Base-by-base conservation (phyloP, 345 rosid species). In the Eucalyptus albens region DNA sequence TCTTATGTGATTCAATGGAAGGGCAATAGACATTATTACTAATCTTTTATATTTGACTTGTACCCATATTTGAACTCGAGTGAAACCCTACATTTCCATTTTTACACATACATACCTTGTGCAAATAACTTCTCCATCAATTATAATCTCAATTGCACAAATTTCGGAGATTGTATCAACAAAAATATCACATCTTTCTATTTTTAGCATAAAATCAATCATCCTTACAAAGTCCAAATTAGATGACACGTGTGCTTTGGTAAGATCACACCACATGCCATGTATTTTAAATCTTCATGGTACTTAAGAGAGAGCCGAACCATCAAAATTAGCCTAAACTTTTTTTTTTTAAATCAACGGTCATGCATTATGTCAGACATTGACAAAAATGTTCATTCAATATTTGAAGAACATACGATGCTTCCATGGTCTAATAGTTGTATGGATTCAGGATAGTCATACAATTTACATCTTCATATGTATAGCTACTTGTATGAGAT, bases 141-240 rank as follows among this genome's bases (percentile, higher is more conserved):
- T 65, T n/a, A 16, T 33, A n/a, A n/a, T n/a, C n/a, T n/a, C n/a
- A n/a, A n/a, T n/a, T n/a, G n/a, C 0, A 5, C 24, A 31, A 31
- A 69, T 31, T 5, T 69, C 0, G 0, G 24, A 69, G 1, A 69
- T 33, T 8, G 1, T 33, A 40, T 69, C 42, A 16, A 4, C 2
- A 16, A 3, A 69, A 69, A 33, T 33, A 19, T 69, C 13, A n/a
- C n/a, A n/a, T n/a, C n/a, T n/a, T n/a, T n/a, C 45, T 3, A 0
- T 67, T 31, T 31, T 31, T 31, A n/a, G 26, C 1, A 33, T 33
- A 33, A 72, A 33, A 19, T 10, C 45, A 9, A 11, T 33, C 45
- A 17, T 17, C 45, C 22, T 72, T 33, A 3, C 11, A 69, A 9
- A 19, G 44, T 33, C 22, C 8, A 5, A 72, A 69, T 17, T 1